Evolutionary conservation across 768 basidiomycete species (phyloP), one percentile per base, ranked within the genome.

Genomic region (Phanerochaete sordida): DNA sequence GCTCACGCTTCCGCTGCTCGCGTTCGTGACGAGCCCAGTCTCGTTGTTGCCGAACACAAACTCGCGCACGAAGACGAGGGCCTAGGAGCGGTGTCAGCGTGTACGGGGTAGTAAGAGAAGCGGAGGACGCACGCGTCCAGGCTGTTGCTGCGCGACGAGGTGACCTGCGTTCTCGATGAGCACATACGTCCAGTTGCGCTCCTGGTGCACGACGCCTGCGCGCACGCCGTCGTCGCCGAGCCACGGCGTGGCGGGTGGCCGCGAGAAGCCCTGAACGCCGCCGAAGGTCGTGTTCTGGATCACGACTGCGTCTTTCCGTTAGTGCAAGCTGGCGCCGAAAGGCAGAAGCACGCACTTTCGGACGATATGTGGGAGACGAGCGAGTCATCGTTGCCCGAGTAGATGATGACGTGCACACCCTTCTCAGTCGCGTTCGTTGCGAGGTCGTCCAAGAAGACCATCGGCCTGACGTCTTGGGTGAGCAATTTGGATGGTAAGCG

Each of bases 281-380:
- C 87, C 88, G 63, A 90, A 91, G 1, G 89, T 89, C 46, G 86
- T 88, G 66, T 91, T 91, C 85, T 90, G 54, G 54, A 66, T 66
- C 12, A 79, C 75, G 21, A 63, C 50, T 47, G 44, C 3, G 46
- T 2, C 7, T 12, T 45, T 8, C n/a, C 23, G n/a, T 26, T 30
- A 49, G 35, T 11, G 19, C 19, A 19, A 19, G 39, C 4, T 8
- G 57, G 59, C 39, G 44, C 13, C 13, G n/a, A n/a, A n/a, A n/a
- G 55, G 39, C 9, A 23, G 1, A 26, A 24, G 33, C 33, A 35
- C 79, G 7, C 67, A 86, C 86, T 72, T 78, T 89, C 83, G 51
- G 84, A 84, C 23, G 85, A 80, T 37, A 76, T 73, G 65, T 88
- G 88, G 4, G 85, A 75, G 51, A 87, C 76, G 35, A 89, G 80